A percentile compares a stretch with the other conserved stretches of the same genome.
These are phyloP conservation scores for Citrus hindsii DNA, from an alignment of 345 rosid species.

Conservation along the genomic window DNA sequence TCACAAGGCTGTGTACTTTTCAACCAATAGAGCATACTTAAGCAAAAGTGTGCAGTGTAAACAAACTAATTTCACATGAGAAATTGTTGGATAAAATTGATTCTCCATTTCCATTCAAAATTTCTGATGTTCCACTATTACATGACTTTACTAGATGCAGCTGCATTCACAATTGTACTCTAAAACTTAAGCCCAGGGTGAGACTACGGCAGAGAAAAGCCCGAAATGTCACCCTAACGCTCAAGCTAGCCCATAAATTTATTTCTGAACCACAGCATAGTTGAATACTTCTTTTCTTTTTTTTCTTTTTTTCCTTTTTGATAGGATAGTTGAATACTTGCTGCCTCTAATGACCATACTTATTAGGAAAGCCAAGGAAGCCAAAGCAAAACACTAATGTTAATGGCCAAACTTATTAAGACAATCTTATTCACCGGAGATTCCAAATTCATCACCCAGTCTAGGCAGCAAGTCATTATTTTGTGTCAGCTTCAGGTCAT, in stretches of 20 bases:
- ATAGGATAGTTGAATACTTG: not conserved
- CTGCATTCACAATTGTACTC: not conserved
- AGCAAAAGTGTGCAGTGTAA: not conserved
- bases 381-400: not conserved
- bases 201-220: slow-evolving; percentile 1
- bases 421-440: not conserved
- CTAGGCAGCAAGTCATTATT: not conserved
- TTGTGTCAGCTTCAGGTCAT: not conserved
- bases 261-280: no score
- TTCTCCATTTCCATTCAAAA: not conserved
- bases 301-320: no score
- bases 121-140: not conserved
- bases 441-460: not conserved
- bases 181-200: not conserved
- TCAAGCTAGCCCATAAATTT: not conserved
- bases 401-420: not conserved
- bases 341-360: not conserved
- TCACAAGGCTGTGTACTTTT: not conserved
- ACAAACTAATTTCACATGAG: not conserved
- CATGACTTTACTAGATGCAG: not conserved
- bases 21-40: not conserved
- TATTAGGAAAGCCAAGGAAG: not conserved
- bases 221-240: not conserved
- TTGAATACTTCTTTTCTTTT: no score
- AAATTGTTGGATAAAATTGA: not conserved